A percentile compares a stretch with the other conserved stretches of the same genome.
Evolutionary conservation across 805 yeast species (phyloP).

Genomic region (Wickerhamiella slavikovae): DNA sequence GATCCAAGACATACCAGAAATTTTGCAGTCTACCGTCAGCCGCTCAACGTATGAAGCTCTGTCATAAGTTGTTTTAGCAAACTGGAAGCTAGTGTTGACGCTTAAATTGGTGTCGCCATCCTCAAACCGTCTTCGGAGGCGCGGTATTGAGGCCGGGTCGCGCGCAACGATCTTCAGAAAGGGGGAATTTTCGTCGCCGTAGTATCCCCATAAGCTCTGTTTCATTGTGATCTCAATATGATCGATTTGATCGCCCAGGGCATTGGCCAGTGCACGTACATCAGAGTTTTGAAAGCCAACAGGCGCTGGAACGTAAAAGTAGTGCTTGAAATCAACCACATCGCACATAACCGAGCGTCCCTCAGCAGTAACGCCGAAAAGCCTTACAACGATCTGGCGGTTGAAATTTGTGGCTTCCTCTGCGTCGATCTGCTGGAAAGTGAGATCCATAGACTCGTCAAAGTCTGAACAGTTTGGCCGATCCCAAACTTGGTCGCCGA

Average conservation of each 20-base stretch:
- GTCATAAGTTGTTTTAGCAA: slow-evolving; percentile 42
- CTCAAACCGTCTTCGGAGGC: slow-evolving; percentile 64
- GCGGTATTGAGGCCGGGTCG: slow-evolving; percentile 45
- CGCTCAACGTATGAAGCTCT: slow-evolving; percentile 72
- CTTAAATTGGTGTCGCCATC: slow-evolving; percentile 20
- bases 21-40: slow-evolving; percentile 78
- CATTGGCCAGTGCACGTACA: slow-evolving; percentile 22
- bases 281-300: slow-evolving; percentile 43
- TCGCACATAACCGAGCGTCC: slow-evolving; percentile 84
- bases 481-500: slow-evolving; percentile 26
- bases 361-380: slow-evolving; percentile 76
- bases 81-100: slow-evolving; percentile 3
- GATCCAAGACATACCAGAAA: slow-evolving; percentile 93
- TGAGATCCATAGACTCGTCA: slow-evolving; percentile 23
- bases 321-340: slow-evolving; percentile 74
- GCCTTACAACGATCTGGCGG: slow-evolving; percentile 38
- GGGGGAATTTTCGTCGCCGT: slow-evolving; percentile 55
- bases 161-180: slow-evolving; percentile 55
- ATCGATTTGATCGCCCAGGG: slow-evolving; percentile 2
- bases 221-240: slow-evolving; percentile 45
- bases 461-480: slow-evolving; percentile 29
- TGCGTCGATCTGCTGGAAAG: slow-evolving; percentile 71
- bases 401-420: slow-evolving; percentile 48
- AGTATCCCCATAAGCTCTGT: slow-evolving; percentile 88
- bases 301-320: slow-evolving; percentile 84